Evolutionary conservation across 352 stramenopile species (phyloP).

Genomic region (Phytopythium aichiense): DNA sequence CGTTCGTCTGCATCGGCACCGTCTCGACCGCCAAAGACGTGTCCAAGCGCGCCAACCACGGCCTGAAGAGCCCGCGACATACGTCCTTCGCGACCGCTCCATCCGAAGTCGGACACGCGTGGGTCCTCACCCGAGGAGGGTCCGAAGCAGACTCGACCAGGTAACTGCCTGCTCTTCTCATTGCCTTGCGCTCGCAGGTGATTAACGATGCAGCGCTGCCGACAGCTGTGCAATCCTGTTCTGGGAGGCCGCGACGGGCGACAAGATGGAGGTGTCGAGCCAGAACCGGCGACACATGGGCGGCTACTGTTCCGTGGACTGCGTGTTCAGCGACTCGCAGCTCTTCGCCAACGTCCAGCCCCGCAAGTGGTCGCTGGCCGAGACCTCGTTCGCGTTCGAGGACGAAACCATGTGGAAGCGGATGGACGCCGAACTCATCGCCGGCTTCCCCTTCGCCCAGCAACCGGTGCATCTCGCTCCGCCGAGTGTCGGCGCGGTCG

Average conservation of each 20-base stretch:
- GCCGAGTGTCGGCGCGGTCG: slow-evolving; percentile 24
- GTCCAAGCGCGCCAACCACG: background rate
- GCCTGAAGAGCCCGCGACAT: background rate
- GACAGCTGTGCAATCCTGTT: slow-evolving; percentile 31
- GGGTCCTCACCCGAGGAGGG: slow-evolving; percentile 61
- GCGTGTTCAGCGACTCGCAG: slow-evolving; percentile 68
- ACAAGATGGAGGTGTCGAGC: slow-evolving; percentile 34
- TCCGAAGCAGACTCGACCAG: slow-evolving; percentile 11
- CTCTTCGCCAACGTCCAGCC: slow-evolving; percentile 82
- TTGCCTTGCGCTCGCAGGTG: background rate
- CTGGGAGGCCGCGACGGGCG: slow-evolving; percentile 73
- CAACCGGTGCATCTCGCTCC: slow-evolving; percentile 19
- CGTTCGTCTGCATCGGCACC: slow-evolving; percentile 84
- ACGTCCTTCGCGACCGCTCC: background rate
- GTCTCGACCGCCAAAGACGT: slow-evolving; percentile 35
- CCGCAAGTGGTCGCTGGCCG: slow-evolving; percentile 31
- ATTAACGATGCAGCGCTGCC: background rate
- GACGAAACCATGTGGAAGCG: slow-evolving; percentile 59
- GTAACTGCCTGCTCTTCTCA: slow-evolving; percentile 2
- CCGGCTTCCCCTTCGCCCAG: slow-evolving; percentile 33
- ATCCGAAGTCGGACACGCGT: slow-evolving; percentile 64
- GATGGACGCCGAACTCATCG: slow-evolving; percentile 47
- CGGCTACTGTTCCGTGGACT: slow-evolving; percentile 74
- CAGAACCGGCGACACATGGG: slow-evolving; percentile 5
- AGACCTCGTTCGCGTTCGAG: slow-evolving; percentile 55